Evolutionary conservation across 2,329 filamentous ascomycete species (phyloP), one percentile per base, ranked within the genome.

Genomic region (Sporothrix euskadiensis): DNA sequence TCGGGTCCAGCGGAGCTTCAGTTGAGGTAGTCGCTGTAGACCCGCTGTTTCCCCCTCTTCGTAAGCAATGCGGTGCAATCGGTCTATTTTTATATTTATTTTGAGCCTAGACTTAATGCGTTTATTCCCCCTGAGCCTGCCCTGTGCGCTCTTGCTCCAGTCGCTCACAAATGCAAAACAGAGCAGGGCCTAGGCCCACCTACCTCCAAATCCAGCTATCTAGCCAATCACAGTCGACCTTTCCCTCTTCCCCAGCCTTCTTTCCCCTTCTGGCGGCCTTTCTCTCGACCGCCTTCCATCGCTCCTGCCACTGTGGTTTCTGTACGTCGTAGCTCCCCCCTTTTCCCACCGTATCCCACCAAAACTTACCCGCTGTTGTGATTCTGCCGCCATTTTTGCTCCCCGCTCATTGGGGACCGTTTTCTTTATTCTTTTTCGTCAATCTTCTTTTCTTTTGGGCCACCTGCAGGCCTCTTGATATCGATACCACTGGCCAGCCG

Each of bases 211-310:
- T 59, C 66, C 39, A 39, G 66, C 35, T 8, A 41, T 54, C 47
- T 68, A 66, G 72, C 72, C 72, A 73, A 73, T 73, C 47, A 39
- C 59, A 68, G 12, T 9, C 66, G 26, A 12, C 26, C 19, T 16
- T 41, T 14, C 65, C 52, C 68, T 52, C 71, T 76, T 76, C 74
- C 75, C 74, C 69, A 76, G 74, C 72, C 71, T 75, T 76, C 74
- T 71, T 71, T 69, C 44, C 56, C 22, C 30, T 76, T 76, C 75
- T 76, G 71, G 72, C 54, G 69, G 70, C 30, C 41, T 69, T 57
- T 68, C 47, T 30, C 32, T 52, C 59, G 30, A n/a, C 63, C 52
- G 49, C 59, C 68, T 47, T 57, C 59, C 61, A 44, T 30, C 63
- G 54, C 22, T 30, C 57, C 59, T 57, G 32, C 66, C 72, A 35